A percentile compares a stretch with the other conserved stretches of the same genome.
These are phyloP conservation scores for Solanum pennellii DNA, from an alignment of 257 asterid species.

Conservation along the genomic window DNA sequence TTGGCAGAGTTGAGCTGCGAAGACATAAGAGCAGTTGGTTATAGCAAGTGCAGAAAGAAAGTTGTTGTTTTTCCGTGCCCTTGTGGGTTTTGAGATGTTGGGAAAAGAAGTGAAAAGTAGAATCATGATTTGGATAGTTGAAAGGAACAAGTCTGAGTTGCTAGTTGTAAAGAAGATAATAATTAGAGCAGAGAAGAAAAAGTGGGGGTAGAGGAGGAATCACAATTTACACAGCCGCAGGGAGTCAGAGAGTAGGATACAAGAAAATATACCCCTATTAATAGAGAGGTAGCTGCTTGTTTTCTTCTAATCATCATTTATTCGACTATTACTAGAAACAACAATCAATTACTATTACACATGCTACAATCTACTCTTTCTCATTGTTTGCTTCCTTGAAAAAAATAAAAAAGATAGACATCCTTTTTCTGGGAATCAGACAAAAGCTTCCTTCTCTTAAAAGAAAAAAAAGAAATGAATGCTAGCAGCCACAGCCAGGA, in stretches of 20 bases:
- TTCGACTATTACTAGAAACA: not conserved
- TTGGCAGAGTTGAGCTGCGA: not conserved
- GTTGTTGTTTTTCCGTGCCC: not conserved
- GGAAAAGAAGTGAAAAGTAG: not conserved
- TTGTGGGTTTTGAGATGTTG: not conserved
- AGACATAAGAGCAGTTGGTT: not conserved
- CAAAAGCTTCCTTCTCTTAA: conserved; percentile 5
- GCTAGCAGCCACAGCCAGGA: conserved; percentile 4
- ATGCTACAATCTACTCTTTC: not conserved
- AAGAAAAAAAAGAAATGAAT: not conserved
- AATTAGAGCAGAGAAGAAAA: not conserved
- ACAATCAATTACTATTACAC: not conserved
- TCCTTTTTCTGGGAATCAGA: conserved; percentile 1
- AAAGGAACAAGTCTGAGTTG: conserved; percentile 20
- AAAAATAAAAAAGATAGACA: not conserved
- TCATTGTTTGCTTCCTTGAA: not conserved
- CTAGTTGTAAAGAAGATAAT: conserved; percentile 11
- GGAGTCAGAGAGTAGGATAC: not conserved
- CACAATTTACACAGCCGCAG: not conserved
- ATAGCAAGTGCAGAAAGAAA: not conserved
- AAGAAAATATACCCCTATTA: not conserved
- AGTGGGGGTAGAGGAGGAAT: not conserved
- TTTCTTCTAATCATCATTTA: conserved; percentile 3
- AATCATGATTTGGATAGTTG: conserved; percentile 11
- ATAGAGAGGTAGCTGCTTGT: not conserved